A percentile compares a stretch with the other conserved stretches of the same genome.
Conservation (phyloP, 2,329 filamentous ascomycete genomes). For the Curvularia lunata region DNA sequence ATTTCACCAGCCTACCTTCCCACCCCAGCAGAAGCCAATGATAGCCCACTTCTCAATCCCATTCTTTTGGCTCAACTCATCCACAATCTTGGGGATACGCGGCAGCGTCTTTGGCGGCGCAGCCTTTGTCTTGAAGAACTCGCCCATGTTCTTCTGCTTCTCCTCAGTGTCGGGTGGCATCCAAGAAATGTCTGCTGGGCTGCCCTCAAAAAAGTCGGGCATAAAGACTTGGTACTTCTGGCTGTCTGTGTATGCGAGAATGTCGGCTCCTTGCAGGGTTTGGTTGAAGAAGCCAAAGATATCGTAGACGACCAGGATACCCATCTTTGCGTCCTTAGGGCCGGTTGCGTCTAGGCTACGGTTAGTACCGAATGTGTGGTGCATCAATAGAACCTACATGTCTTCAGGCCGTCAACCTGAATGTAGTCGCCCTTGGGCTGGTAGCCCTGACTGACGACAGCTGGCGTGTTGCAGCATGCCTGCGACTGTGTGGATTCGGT, state of each 20-base stretch:
- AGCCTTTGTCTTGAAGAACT: slow-evolving; percentile 64
- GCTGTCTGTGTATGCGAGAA: slow-evolving; percentile 65
- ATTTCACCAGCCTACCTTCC: slow-evolving; percentile 50
- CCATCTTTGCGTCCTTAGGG: slow-evolving; percentile 61
- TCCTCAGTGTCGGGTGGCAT: slow-evolving; percentile 67
- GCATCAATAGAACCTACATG: slow-evolving; percentile 52
- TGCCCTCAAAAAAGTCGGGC: slow-evolving; percentile 87
- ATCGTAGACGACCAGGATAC: slow-evolving; percentile 65
- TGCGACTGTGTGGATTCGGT: slow-evolving; percentile 47
- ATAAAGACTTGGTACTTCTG: slow-evolving; percentile 84
- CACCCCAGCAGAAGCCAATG: slow-evolving; percentile 67
- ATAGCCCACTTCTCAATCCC: slow-evolving; percentile 64
- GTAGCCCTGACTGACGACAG: slow-evolving; percentile 59
- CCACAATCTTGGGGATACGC: slow-evolving; percentile 61
- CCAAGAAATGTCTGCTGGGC: slow-evolving; percentile 68
- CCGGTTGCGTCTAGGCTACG: slow-evolving; percentile 59
- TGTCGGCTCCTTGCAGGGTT: slow-evolving; percentile 68
- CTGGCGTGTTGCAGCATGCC: slow-evolving; percentile 58
- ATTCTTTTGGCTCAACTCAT: slow-evolving; percentile 58
- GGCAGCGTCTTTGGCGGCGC: slow-evolving; percentile 64
- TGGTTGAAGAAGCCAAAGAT: slow-evolving; percentile 70
- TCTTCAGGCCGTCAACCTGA: slow-evolving; percentile 66
- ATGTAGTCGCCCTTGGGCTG: slow-evolving; percentile 65
- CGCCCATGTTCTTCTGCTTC: slow-evolving; percentile 64
- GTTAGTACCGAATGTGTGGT: slow-evolving; percentile 1